These are phyloP conservation scores for Ascochyta viciae-villosae DNA, from an alignment of 2,329 filamentous ascomycete species.

Conservation along the genomic window DNA sequence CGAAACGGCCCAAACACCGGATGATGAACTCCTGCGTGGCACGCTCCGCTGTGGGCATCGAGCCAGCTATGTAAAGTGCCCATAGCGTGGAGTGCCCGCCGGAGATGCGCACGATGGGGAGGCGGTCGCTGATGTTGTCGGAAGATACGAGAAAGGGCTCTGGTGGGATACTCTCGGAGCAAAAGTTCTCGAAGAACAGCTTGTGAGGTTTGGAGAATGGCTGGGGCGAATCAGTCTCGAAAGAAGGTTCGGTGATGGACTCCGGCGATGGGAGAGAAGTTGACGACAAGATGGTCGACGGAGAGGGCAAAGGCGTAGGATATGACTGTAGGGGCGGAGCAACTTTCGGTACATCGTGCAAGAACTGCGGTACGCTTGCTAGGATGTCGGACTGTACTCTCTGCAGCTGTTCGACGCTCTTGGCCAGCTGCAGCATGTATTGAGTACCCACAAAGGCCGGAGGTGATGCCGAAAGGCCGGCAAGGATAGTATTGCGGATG, in stretches of 20 bases:
- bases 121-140: slow-evolving; percentile 19
- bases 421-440: slow-evolving; percentile 32
- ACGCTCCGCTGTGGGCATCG: slow-evolving; percentile 35
- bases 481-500: slow-evolving; percentile 40
- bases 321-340: slow-evolving; percentile 4
- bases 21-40: slow-evolving; percentile 35
- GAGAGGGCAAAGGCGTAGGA: background rate
- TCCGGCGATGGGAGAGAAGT: background rate
- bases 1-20: slow-evolving; percentile 67
- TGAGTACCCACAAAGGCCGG: slow-evolving; percentile 30
- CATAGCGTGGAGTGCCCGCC: slow-evolving; percentile 43
- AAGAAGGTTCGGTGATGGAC: background rate
- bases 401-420: slow-evolving; percentile 33
- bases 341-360: slow-evolving; percentile 40
- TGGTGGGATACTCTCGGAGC: slow-evolving; percentile 1
- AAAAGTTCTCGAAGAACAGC: slow-evolving; percentile 29
- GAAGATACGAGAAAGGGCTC: slow-evolving; percentile 2
- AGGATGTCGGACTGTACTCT: slow-evolving; percentile 42
- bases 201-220: slow-evolving; percentile 8
- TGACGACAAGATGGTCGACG: background rate
- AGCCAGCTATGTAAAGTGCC: slow-evolving; percentile 42
- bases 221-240: background rate
- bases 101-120: slow-evolving; percentile 42
- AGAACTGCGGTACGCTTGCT: slow-evolving; percentile 45
- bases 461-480: slow-evolving; percentile 35